phyloP scores from a whole-genome alignment of 2,329 filamentous ascomycete species.

The Talaromyces amestolkiae region DNA sequence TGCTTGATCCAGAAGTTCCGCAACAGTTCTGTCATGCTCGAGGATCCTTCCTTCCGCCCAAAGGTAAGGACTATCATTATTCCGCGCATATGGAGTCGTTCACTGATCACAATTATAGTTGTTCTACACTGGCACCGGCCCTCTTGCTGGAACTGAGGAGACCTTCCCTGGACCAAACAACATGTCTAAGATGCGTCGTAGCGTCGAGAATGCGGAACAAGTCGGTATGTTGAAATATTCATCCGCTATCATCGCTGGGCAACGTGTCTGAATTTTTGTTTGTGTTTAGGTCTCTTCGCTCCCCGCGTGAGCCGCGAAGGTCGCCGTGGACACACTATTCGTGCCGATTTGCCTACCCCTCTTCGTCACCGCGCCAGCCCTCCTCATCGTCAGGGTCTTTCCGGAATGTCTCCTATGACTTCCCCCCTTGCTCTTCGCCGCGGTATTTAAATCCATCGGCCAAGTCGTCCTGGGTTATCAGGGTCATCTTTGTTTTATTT shows the following conservation, averaged over 20 bases:
- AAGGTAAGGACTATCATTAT: constrained; percentile 59
- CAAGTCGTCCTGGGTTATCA: background rate
- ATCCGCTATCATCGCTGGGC: background rate
- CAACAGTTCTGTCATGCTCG: constrained; percentile 94
- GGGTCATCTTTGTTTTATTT: background rate
- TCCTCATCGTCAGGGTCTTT: constrained; percentile 13
- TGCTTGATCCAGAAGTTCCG: constrained; percentile 92
- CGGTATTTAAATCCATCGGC: background rate
- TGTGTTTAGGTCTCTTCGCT: constrained; percentile 68
- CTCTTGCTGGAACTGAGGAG: constrained; percentile 67
- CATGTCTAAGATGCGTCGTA: constrained; percentile 80
- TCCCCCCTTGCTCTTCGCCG: constrained; percentile 11
- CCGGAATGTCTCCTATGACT: constrained; percentile 7
- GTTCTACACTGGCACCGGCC: constrained; percentile 53
- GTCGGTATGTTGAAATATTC: constrained; percentile 59
- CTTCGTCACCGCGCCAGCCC: constrained; percentile 8
- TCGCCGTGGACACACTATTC: constrained; percentile 11
- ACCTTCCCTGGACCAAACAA: constrained; percentile 78
- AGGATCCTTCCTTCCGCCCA: constrained; percentile 75
- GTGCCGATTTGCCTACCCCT: background rate
- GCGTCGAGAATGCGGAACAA: constrained; percentile 80
- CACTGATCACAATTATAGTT: constrained; percentile 36
- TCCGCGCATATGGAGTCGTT: constrained; percentile 26
- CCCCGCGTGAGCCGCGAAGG: constrained; percentile 70
- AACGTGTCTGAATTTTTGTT: constrained; percentile 13